phyloP scores from a whole-genome alignment of 805 yeast species.

The Sugiyamaella americana region DNA sequence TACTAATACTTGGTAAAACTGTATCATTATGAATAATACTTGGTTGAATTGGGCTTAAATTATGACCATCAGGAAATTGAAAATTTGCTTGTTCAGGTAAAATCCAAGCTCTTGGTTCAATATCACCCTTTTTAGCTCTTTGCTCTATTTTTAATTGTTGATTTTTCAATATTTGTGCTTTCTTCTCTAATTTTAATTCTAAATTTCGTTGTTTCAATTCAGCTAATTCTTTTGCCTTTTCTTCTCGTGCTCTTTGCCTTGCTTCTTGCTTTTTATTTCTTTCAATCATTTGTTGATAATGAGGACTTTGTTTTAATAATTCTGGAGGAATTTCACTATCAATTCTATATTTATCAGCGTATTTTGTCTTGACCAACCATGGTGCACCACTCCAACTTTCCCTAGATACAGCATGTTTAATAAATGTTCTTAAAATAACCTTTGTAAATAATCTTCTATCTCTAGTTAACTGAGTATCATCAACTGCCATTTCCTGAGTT shows the following conservation, averaged over 20 bases:
- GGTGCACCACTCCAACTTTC: conserved; percentile 88
- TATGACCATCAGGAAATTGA: background rate
- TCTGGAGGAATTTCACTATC: conserved; percentile 15
- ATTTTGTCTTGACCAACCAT: conserved; percentile 83
- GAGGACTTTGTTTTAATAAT: conserved; percentile 3
- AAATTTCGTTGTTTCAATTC: conserved; percentile 3
- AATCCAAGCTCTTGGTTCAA: background rate
- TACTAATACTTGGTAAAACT: background rate
- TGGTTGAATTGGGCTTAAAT: background rate
- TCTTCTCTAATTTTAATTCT: conserved; percentile 12
- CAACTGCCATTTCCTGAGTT: conserved; percentile 58
- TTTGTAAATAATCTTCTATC: conserved; percentile 87
- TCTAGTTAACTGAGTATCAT: conserved; percentile 66
- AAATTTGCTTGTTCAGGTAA: background rate
- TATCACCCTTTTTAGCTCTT: background rate
- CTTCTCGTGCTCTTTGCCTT: conserved; percentile 4
- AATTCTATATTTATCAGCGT: conserved; percentile 63
- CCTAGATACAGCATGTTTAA: conserved; percentile 70
- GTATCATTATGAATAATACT: background rate
- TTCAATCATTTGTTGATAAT: background rate
- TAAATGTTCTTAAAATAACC: conserved; percentile 81
- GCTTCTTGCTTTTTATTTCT: conserved; percentile 1
- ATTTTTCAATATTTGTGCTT: conserved; percentile 1
- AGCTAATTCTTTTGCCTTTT: conserved; percentile 8
- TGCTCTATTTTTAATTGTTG: background rate